phyloP scores from a whole-genome alignment of 768 basidiomycete species.

The Rhizopogon vinicolor region DNA sequence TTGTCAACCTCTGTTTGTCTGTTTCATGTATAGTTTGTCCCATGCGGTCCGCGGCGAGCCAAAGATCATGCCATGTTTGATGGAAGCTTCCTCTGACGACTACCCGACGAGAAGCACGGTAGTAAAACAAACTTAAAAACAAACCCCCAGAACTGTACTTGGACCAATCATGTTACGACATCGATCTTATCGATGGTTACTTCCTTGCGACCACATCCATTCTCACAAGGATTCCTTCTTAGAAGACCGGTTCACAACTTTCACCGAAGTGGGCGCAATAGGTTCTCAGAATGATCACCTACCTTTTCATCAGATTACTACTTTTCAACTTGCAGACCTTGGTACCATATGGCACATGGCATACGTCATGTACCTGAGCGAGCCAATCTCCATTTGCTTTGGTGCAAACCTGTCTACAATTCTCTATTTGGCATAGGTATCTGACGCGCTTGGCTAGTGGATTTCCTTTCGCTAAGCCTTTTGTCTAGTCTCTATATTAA shows the following conservation, averaged over 20 bases:
- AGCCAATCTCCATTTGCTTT: too few relatives aligned
- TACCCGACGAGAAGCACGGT: neutral
- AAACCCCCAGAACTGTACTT: too few relatives aligned
- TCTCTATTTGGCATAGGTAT: neutral
- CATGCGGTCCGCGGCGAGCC: neutral
- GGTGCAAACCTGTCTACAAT: too few relatives aligned
- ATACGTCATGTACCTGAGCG: too few relatives aligned
- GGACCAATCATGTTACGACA: neutral
- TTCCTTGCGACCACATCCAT: neutral
- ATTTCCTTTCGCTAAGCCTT: neutral
- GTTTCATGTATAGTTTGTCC: too few relatives aligned
- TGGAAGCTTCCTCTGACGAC: neutral
- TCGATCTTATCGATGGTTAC: neutral
- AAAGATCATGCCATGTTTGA: neutral
- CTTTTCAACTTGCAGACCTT: too few relatives aligned
- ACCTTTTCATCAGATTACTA: too few relatives aligned
- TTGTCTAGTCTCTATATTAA: neutral
- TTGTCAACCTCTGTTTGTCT: too few relatives aligned
- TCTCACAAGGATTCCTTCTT: neutral
- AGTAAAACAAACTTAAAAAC: neutral
- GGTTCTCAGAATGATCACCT: neutral
- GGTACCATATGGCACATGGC: too few relatives aligned
- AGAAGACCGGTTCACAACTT: too few relatives aligned
- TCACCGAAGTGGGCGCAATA: neutral
- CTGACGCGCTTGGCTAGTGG: neutral